Evolutionary conservation across 345 rosid species (phyloP).

Genomic region (Ceriops decandra): DNA sequence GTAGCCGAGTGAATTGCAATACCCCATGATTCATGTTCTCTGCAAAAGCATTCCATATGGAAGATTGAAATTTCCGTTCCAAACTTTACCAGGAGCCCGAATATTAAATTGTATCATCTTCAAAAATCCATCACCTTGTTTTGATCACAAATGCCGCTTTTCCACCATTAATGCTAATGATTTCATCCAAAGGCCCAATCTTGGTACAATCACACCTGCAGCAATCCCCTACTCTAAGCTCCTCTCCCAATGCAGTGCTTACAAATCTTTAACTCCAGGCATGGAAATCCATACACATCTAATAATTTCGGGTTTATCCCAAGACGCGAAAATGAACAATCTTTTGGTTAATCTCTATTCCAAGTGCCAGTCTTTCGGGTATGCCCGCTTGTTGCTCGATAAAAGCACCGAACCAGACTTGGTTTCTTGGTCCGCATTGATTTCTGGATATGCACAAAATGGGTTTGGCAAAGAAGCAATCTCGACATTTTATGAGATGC

Average conservation of each 20-base stretch:
- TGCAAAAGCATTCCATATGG: no score
- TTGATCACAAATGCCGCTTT: no score
- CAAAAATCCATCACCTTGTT: no score
- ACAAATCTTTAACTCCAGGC: slow-evolving; percentile 37
- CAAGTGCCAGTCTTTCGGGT: slow-evolving; percentile 34
- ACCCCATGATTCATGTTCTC: no score
- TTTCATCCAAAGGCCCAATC: background rate
- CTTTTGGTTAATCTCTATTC: slow-evolving; percentile 35
- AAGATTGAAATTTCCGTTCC: no score
- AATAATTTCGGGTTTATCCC: slow-evolving; percentile 28
- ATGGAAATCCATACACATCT: slow-evolving; percentile 42
- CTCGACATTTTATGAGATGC: slow-evolving; percentile 38
- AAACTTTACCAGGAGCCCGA: no score
- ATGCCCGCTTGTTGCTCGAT: slow-evolving; percentile 50
- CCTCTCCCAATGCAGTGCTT: slow-evolving; percentile 38
- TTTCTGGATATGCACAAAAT: slow-evolving; percentile 53
- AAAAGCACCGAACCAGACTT: slow-evolving; percentile 52
- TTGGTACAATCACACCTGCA: background rate
- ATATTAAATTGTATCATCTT: no score
- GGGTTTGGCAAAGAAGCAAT: slow-evolving; percentile 44
- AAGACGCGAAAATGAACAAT: slow-evolving; percentile 31
- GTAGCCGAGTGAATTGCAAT: no score
- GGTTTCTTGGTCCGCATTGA: slow-evolving; percentile 64
- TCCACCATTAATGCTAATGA: no score
- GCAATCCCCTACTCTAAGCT: slow-evolving; percentile 31